Conservation (phyloP, 306 rosid genomes). For the Begonia peltatifolia region DNA sequence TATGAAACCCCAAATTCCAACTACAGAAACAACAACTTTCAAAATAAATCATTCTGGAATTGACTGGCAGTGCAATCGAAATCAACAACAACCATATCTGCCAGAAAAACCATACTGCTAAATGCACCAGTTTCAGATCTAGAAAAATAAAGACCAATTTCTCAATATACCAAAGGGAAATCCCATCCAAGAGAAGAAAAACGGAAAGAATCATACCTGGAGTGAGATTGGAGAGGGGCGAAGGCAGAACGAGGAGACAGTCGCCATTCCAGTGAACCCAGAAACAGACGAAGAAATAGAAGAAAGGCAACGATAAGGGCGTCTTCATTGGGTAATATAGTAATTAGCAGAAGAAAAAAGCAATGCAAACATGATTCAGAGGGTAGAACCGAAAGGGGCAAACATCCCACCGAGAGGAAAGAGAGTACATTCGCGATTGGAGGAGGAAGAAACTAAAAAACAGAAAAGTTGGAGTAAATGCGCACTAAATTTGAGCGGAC, state of each 20-base stretch:
- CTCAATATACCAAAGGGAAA: constrained; percentile 13
- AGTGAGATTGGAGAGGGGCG: constrained; percentile 27
- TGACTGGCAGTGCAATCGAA: too few species aligned
- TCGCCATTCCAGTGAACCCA: constrained; percentile 31
- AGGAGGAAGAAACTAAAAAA: background rate
- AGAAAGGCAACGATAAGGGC: constrained; percentile 19
- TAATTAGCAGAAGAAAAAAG: background rate
- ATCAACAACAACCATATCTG: too few species aligned
- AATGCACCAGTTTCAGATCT: too few species aligned
- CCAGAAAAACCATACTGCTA: too few species aligned
- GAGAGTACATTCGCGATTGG: background rate
- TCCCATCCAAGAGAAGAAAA: constrained; percentile 1
- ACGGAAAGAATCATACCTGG: constrained; percentile 30
- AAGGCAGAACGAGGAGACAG: constrained; percentile 35
- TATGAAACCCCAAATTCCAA: too few species aligned
- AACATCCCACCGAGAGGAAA: constrained; percentile 1
- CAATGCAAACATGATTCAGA: too few species aligned
- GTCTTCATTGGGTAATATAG: constrained; percentile 26
- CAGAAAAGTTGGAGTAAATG: background rate
- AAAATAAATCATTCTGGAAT: too few species aligned
- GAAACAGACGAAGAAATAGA: constrained; percentile 15
- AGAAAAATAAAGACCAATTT: constrained; percentile 6
- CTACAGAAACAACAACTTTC: too few species aligned
- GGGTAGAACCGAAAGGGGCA: constrained; percentile 4
- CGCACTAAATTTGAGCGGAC: background rate